These are phyloP conservation scores for Linum usitatissimum DNA, from an alignment of 345 rosid genomes.

Conservation along the genomic window DNA sequence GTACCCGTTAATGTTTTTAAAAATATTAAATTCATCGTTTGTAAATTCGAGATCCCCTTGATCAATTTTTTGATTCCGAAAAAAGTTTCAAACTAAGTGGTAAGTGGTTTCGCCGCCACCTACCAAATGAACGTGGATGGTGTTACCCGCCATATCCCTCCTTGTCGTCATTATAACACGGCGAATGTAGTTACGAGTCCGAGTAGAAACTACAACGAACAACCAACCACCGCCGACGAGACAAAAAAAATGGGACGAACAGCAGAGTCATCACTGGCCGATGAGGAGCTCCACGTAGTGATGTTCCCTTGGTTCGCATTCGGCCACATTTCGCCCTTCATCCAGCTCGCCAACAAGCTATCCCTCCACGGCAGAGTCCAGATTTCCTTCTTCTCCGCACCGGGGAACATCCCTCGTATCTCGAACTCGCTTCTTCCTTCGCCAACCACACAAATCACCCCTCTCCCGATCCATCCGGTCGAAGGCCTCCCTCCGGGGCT, in stretches of 20 bases:
- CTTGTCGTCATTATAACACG: no score
- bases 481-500: conserved; percentile 22
- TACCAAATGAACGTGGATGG: no score
- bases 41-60: no score
- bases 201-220: no score
- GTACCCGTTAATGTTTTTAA: no score
- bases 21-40: no score
- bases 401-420: conserved; percentile 20
- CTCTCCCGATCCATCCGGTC: conserved; percentile 15
- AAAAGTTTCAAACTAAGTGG: no score
- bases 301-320: conserved; percentile 29
- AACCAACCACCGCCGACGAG: neutral
- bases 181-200: no score
- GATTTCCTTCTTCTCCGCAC: conserved; percentile 20
- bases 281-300: conserved; percentile 13
- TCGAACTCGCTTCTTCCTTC: conserved; percentile 8
- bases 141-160: no score
- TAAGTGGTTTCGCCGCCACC: no score
- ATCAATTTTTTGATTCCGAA: no score
- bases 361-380: conserved; percentile 14
- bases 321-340: conserved; percentile 26
- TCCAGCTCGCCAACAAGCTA: conserved; percentile 30
- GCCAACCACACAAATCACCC: conserved; percentile 15
- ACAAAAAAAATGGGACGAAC: neutral
- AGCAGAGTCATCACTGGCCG: neutral